Conservation (phyloP, 768 basidiomycete genomes). For the Tulasnella sp. region DNA sequence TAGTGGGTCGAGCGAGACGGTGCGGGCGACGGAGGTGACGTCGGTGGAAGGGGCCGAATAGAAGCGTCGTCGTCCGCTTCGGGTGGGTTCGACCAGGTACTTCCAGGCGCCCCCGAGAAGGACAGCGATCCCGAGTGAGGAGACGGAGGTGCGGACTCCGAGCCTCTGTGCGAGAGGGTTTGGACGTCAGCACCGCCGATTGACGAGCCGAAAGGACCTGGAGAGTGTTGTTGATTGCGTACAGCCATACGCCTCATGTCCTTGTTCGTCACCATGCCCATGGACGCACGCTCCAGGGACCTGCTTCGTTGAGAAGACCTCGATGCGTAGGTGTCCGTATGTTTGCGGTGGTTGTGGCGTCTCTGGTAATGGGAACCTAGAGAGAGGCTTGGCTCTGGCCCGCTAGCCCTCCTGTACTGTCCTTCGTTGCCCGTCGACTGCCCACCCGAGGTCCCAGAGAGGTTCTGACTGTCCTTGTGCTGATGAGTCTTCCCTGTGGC, state of each 20-base stretch:
- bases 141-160: slow-evolving; percentile 44
- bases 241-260: slow-evolving; percentile 12
- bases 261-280: background rate
- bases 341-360: background rate
- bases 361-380: background rate
- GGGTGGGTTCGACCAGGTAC: slow-evolving; percentile 65
- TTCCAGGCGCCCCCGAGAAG: slow-evolving; percentile 60
- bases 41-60: slow-evolving; percentile 80
- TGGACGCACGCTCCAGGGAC: background rate
- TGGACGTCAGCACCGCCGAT: slow-evolving; percentile 13
- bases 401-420: background rate
- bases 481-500: background rate
- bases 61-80: slow-evolving; percentile 96
- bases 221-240: background rate
- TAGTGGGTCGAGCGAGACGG: slow-evolving; percentile 53
- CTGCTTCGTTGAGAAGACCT: background rate
- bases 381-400: too few relatives aligned
- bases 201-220: slow-evolving; percentile 10
- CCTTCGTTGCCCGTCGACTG: background rate
- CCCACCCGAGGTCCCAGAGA: background rate
- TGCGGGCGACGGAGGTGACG: slow-evolving; percentile 76
- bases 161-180: slow-evolving; percentile 54
- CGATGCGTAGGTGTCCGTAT: background rate
- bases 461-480: background rate
- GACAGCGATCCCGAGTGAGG: slow-evolving; percentile 29